Conservation (phyloP, 176 grass and related monocot species). For the Oryza brachyantha region DNA sequence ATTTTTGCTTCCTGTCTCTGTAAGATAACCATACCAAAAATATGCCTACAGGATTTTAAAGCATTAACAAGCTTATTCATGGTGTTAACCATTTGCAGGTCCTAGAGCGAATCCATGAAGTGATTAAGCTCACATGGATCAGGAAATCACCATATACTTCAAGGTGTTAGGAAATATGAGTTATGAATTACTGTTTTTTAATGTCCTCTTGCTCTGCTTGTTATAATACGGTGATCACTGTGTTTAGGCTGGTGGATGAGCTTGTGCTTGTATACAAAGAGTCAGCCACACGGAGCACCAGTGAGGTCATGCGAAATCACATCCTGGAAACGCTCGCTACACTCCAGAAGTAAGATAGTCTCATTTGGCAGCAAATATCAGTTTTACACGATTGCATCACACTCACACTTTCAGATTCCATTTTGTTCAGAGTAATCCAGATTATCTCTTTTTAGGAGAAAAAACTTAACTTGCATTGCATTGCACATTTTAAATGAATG, state of each 20-base stretch:
- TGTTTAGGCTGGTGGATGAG: slow-evolving; percentile 76
- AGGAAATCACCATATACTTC: slow-evolving; percentile 71
- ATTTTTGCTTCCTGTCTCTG: background rate
- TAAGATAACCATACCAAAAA: slow-evolving; percentile 2
- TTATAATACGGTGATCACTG: background rate
- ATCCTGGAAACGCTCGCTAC: slow-evolving; percentile 55
- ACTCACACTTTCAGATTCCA: background rate
- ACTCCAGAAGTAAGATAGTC: slow-evolving; percentile 62
- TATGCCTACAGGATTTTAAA: background rate
- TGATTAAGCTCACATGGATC: slow-evolving; percentile 87
- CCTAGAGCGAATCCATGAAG: slow-evolving; percentile 50
- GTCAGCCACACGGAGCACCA: slow-evolving; percentile 60
- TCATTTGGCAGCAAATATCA: background rate
- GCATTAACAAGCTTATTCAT: background rate
- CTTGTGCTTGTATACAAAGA: slow-evolving; percentile 81
- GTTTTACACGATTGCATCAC: background rate
- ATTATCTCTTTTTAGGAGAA: background rate
- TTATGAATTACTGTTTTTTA: background rate
- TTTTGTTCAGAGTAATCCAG: background rate
- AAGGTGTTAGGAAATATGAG: slow-evolving; percentile 41
- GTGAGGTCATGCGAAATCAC: slow-evolving; percentile 47
- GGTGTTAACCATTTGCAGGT: slow-evolving; percentile 41
- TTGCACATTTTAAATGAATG: background rate
- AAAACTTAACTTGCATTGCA: background rate
- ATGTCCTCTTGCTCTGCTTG: background rate